These are phyloP conservation scores for Pneumocystis jirovecii DNA, from an alignment of 1,139 yeast genomes.

Conservation along the genomic window DNA sequence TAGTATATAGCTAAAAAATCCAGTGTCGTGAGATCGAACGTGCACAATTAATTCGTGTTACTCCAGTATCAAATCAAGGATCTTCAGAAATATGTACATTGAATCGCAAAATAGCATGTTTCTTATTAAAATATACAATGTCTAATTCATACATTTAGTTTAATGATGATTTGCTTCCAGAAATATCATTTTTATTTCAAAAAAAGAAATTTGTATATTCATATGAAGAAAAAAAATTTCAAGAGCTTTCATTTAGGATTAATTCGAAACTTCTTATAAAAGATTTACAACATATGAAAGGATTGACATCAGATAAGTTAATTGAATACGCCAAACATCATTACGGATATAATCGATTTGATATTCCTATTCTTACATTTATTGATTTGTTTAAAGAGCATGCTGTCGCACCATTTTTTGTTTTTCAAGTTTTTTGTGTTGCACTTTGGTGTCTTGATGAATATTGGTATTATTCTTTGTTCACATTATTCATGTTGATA, in stretches of 20 bases:
- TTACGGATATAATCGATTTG: constrained; percentile 78
- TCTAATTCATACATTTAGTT: constrained; percentile 28
- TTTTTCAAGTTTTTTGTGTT: constrained; percentile 89
- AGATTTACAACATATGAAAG: constrained; percentile 46
- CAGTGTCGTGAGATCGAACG: constrained; percentile 35
- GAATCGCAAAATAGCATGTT: constrained; percentile 11
- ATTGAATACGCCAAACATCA: constrained; percentile 41
- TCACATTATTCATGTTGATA: constrained; percentile 81
- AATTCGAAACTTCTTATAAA: constrained; percentile 49
- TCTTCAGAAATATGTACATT: constrained; percentile 54
- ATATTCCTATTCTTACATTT: constrained; percentile 89
- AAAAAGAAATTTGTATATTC: constrained; percentile 78
- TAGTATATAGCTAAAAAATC: constrained; percentile 1
- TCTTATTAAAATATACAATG: constrained; percentile 24
- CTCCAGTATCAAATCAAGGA: constrained; percentile 78
- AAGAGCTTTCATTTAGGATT: constrained; percentile 68
- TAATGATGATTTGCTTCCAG: constrained; percentile 31
- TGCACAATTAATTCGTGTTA: constrained; percentile 59
- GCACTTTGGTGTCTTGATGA: constrained; percentile 95
- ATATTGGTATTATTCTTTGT: constrained; percentile 88
- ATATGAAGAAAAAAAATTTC: constrained; percentile 37
- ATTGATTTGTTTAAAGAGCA: constrained; percentile 86
- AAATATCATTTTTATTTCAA: constrained; percentile 64
- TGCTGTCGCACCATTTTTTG: constrained; percentile 96
- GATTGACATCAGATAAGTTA: constrained; percentile 37